Evolutionary conservation across 1,284 basidiomycete genomes (phyloP).

Genomic region (Anthracocystis panici-leucophaei): DNA sequence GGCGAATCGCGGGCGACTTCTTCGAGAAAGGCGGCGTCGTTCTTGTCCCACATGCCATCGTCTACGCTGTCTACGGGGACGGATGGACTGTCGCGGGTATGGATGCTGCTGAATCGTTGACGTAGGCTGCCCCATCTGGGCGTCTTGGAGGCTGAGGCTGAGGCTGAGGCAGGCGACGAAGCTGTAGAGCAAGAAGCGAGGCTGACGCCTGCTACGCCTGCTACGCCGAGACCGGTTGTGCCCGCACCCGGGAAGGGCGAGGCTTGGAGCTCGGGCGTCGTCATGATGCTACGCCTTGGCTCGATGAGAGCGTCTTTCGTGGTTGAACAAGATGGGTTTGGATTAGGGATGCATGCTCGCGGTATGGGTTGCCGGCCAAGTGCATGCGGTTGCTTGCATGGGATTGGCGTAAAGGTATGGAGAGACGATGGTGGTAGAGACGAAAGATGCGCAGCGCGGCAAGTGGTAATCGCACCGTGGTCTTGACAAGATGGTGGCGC

Average conservation of each 20-base stretch:
- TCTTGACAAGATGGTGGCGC: no score
- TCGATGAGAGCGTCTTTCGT: no score
- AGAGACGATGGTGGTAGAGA: no score
- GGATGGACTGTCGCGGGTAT: constrained; percentile 27
- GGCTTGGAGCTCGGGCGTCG: constrained; percentile 18
- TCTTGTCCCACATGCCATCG: constrained; percentile 50
- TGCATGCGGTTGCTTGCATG: no score
- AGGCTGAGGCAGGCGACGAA: constrained; percentile 13
- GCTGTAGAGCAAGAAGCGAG: constrained; percentile 16
- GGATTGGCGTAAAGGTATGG: no score
- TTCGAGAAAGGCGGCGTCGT: constrained; percentile 51
- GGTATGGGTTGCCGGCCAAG: no score
- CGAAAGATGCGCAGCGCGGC: no score
- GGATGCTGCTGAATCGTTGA: constrained; percentile 44
- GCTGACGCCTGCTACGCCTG: constrained; percentile 21
- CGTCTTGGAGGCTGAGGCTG: constrained; percentile 10
- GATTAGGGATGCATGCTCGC: no score
- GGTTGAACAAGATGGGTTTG: no score
- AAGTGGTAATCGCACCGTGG: no score
- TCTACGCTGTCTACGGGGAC: constrained; percentile 34
- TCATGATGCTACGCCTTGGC: constrained; percentile 8
- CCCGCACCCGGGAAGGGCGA: constrained; percentile 8
- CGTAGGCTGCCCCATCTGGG: constrained; percentile 47
- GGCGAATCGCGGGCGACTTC: constrained; percentile 42
- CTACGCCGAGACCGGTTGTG: constrained; percentile 20